Conservation (phyloP, 2,329 filamentous ascomycete species). For the Lachnellula subtilissima region DNA sequence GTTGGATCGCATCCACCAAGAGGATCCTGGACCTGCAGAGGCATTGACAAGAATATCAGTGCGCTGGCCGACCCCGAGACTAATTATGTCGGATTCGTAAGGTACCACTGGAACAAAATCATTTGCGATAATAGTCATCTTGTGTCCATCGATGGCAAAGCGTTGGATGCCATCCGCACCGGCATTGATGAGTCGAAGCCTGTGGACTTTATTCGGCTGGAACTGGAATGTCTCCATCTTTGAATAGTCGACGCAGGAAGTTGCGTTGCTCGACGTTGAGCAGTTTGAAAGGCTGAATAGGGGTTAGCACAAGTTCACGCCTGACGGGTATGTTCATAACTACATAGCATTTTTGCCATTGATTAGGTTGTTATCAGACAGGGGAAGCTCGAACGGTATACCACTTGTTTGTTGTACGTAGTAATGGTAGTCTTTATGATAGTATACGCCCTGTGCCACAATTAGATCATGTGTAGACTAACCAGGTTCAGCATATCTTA, state of each 20-base stretch:
- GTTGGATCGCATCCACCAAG: constrained; percentile 58
- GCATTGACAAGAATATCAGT: constrained; percentile 42
- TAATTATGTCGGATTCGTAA: constrained; percentile 54
- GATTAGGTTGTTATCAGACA: too few relatives aligned
- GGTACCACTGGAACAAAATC: constrained; percentile 55
- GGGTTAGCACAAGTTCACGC: constrained; percentile 29
- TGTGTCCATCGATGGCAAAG: constrained; percentile 43
- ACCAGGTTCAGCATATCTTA: too few relatives aligned
- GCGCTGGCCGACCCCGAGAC: constrained; percentile 50
- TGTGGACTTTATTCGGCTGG: constrained; percentile 37
- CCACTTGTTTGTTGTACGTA: too few relatives aligned
- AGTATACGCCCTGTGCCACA: too few relatives aligned
- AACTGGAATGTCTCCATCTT: constrained; percentile 33
- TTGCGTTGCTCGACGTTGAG: constrained; percentile 1
- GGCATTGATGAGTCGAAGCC: constrained; percentile 44
- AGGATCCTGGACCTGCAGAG: constrained; percentile 37
- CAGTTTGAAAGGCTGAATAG: constrained; percentile 23
- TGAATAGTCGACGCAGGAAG: constrained; percentile 15
- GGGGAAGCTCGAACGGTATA: too few relatives aligned
- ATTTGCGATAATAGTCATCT: constrained; percentile 60
- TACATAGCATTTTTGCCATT: constrained; percentile 29
- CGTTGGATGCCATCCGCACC: constrained; percentile 42
- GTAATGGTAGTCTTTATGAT: too few relatives aligned
- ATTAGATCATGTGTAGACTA: too few relatives aligned
- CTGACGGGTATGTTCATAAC: constrained; percentile 32